phyloP scores from a whole-genome alignment of 805 yeast genomes.

The Nakazawaea populi region DNA sequence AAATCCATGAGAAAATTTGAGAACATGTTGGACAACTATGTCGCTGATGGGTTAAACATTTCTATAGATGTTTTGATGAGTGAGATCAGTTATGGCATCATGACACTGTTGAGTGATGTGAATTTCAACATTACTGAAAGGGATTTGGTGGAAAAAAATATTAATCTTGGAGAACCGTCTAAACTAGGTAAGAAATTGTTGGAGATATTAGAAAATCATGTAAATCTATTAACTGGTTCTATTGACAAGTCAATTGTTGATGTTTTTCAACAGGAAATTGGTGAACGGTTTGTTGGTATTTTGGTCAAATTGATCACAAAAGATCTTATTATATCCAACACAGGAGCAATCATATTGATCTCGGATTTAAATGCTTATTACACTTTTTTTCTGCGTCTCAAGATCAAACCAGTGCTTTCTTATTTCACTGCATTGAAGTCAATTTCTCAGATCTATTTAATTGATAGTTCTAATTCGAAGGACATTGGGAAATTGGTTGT shows the following conservation, averaged over 20 bases:
- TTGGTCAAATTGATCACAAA: slow-evolving; percentile 73
- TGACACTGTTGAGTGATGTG: slow-evolving; percentile 23
- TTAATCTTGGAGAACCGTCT: slow-evolving; percentile 32
- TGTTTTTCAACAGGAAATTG: slow-evolving; percentile 91
- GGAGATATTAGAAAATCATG: slow-evolving; percentile 59
- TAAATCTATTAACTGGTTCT: slow-evolving; percentile 65
- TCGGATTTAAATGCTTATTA: slow-evolving; percentile 78
- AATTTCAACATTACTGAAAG: slow-evolving; percentile 46
- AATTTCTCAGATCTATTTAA: slow-evolving; percentile 77
- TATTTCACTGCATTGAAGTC: slow-evolving; percentile 76
- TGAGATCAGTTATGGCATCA: slow-evolving; percentile 42
- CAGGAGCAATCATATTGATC: slow-evolving; percentile 79
- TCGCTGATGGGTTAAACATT: slow-evolving; percentile 89
- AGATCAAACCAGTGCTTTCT: slow-evolving; percentile 64
- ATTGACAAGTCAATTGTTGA: slow-evolving; percentile 87
- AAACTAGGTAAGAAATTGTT: slow-evolving; percentile 62
- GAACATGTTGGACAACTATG: slow-evolving; percentile 73
- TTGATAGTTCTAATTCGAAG: slow-evolving; percentile 64
- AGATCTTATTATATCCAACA: slow-evolving; percentile 60
- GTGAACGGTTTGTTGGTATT: slow-evolving; percentile 73
- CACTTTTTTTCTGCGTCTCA: slow-evolving; percentile 59
- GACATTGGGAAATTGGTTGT: slow-evolving; percentile 80
- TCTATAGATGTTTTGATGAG: slow-evolving; percentile 85
- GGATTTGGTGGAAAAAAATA: slow-evolving; percentile 12
- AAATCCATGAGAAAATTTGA: slow-evolving; percentile 59